These are phyloP conservation scores for Sporisorium reilianum DNA, from an alignment of 1,284 basidiomycete genomes.

Conservation along the genomic window DNA sequence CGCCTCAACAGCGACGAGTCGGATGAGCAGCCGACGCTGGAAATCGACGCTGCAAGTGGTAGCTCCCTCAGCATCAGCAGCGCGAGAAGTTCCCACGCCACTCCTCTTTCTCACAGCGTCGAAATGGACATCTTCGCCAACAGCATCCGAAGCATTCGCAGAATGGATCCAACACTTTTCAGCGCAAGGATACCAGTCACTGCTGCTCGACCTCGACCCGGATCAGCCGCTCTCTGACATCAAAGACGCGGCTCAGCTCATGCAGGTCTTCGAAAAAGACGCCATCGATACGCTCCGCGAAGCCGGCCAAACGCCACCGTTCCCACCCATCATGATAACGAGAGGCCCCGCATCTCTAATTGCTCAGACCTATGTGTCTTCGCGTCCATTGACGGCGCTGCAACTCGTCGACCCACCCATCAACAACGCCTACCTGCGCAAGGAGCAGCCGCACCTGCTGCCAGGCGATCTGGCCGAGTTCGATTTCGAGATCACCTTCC, in stretches of 20 bases:
- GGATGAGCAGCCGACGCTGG: constrained; percentile 21
- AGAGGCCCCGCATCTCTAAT: constrained; percentile 43
- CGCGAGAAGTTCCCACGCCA: constrained; percentile 63
- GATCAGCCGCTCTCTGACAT: constrained; percentile 21
- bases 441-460: constrained; percentile 30
- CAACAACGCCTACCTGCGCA: constrained; percentile 39
- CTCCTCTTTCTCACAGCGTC: constrained; percentile 61
- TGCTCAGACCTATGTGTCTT: constrained; percentile 64
- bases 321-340: constrained; percentile 61
- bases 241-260: constrained; percentile 41
- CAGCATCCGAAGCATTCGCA: constrained; percentile 33
- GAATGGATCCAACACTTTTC: constrained; percentile 38
- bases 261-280: constrained; percentile 45
- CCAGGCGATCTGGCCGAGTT: constrained; percentile 52
- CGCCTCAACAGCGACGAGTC: neutral
- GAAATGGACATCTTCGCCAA: constrained; percentile 42
- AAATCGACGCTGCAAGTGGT: constrained; percentile 36
- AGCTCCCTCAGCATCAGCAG: constrained; percentile 16
- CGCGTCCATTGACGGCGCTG: constrained; percentile 58
- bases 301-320: constrained; percentile 45
- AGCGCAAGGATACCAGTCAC: constrained; percentile 42
- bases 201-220: constrained; percentile 61
- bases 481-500: constrained; percentile 60
- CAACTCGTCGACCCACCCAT: constrained; percentile 63
- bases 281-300: constrained; percentile 33